Percentiles rank a stretch among this genome's conserved stretches.
phyloP scores from a whole-genome alignment of 805 yeast genomes.

The Yueomyces sp. region DNA sequence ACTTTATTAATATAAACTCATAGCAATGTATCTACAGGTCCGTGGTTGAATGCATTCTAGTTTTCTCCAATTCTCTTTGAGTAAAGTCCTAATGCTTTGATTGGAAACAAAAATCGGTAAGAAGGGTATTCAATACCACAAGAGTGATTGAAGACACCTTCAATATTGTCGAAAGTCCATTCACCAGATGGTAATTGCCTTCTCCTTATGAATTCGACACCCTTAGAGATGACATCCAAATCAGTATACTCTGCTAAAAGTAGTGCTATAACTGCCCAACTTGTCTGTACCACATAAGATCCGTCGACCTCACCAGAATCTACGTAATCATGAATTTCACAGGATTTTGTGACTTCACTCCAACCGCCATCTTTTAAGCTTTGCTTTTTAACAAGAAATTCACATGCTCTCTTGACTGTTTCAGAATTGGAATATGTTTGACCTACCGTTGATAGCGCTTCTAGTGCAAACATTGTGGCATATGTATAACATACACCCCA shows the following conservation, averaged over 20 bases:
- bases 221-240: slow-evolving; percentile 43
- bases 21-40: no score
- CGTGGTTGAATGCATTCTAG: no score
- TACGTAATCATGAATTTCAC: slow-evolving; percentile 70
- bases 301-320: slow-evolving; percentile 28
- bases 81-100: slow-evolving; percentile 83
- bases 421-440: slow-evolving; percentile 47
- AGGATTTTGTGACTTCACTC: slow-evolving; percentile 89
- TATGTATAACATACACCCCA: slow-evolving; percentile 97
- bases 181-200: slow-evolving; percentile 69
- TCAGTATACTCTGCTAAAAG: slow-evolving; percentile 74
- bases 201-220: slow-evolving; percentile 45
- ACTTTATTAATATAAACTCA: no score
- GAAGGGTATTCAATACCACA: slow-evolving; percentile 94
- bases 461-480: slow-evolving; percentile 96
- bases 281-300: slow-evolving; percentile 74
- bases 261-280: slow-evolving; percentile 84
- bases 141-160: slow-evolving; percentile 93
- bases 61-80: no score
- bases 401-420: slow-evolving; percentile 65
- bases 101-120: slow-evolving; percentile 77
- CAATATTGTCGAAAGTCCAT: slow-evolving; percentile 73
- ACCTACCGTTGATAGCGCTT: slow-evolving; percentile 68
- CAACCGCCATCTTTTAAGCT: slow-evolving; percentile 79
- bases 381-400: slow-evolving; percentile 65